phyloP scores from a whole-genome alignment of 371 early-diverging fungal genomes.

The Umbelopsis sp. region DNA sequence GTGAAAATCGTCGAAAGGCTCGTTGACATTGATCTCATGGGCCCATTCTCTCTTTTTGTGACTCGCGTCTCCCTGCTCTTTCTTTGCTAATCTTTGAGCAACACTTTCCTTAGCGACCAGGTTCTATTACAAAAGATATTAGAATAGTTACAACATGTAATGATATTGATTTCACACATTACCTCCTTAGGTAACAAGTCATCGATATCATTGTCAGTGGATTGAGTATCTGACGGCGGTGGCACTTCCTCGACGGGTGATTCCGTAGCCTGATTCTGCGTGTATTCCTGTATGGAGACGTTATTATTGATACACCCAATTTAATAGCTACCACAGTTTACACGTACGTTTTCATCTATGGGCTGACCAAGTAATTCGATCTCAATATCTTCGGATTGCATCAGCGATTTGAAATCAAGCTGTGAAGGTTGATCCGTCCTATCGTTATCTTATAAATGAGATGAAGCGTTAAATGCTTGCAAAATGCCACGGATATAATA shows the following conservation, averaged over 20 bases:
- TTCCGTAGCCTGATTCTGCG: not conserved
- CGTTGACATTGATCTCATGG: slow-evolving; percentile 86
- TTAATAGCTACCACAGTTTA: too few relatives aligned
- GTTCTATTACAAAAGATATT: slow-evolving; percentile 1
- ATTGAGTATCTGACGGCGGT: not conserved
- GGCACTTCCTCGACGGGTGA: not conserved
- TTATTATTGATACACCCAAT: not conserved
- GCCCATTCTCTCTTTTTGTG: slow-evolving; percentile 84
- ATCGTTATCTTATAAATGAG: not conserved
- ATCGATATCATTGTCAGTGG: not conserved
- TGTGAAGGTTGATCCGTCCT: not conserved
- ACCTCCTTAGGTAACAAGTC: not conserved
- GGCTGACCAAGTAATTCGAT: not conserved
- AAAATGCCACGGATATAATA: not conserved
- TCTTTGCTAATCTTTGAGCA: slow-evolving; percentile 2
- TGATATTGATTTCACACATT: not conserved
- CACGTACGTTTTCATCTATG: too few relatives aligned
- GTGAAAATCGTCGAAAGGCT: slow-evolving; percentile 84
- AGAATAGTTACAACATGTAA: not conserved
- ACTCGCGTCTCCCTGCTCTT: slow-evolving; percentile 20
- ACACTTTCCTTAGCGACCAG: not conserved
- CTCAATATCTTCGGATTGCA: slow-evolving; percentile 13
- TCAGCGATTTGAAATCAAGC: slow-evolving; percentile 3
- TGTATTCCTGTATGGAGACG: not conserved
- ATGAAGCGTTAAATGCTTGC: too few relatives aligned